Base-by-base conservation (phyloP, 257 asterid species). In the Scutellaria galericulata region DNA sequence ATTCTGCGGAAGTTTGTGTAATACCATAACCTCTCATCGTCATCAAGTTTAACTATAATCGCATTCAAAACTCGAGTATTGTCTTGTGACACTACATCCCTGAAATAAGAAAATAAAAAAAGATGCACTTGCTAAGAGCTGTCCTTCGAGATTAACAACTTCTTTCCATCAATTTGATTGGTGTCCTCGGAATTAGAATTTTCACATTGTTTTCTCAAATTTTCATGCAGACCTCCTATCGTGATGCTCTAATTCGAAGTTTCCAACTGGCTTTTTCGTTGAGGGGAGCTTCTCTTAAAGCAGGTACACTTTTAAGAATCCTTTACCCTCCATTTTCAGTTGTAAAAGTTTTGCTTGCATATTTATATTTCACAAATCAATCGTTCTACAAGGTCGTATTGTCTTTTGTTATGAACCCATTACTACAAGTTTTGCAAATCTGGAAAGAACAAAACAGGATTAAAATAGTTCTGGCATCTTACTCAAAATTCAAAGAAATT, bases 221-320 rank as follows among this genome's bases (percentile, higher is more conserved):
- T 52, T 62, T 27, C 37, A 52, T 50, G 75, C 94, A 95, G 99
- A 90, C 85, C 74, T 90, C 94, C 9, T 82, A 80, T 61, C 90
- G 83, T 10, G 99, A 95, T 73, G 85, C 84, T 82, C 85, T 92
- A 48, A 85, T 90, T 73, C 90, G 78, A 73, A 81, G 98, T 79
- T 92, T 90, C 81, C 97, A 87, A 75, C 83, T 95, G 60, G 99
- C 99, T 13, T 92, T 95, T 82, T 86, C 97, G 37, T 67, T 95
- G 68, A 86, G 90, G 79, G 75, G 50, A 68, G 48, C 81, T 71
- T 80, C 97, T 77, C 90, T 92, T 55, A 55, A 57, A 18, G 82
- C 78, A 90, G 97, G 98, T 89, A 83, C 41, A 41, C 22, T 44
- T 47, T 70, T 56, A 73, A 20, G 58, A 66, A 64, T 13, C 39